Evolutionary conservation across 441 rosid genomes (phyloP), one percentile per base, ranked within the genome.

Genomic region (Populus trichocarpa): DNA sequence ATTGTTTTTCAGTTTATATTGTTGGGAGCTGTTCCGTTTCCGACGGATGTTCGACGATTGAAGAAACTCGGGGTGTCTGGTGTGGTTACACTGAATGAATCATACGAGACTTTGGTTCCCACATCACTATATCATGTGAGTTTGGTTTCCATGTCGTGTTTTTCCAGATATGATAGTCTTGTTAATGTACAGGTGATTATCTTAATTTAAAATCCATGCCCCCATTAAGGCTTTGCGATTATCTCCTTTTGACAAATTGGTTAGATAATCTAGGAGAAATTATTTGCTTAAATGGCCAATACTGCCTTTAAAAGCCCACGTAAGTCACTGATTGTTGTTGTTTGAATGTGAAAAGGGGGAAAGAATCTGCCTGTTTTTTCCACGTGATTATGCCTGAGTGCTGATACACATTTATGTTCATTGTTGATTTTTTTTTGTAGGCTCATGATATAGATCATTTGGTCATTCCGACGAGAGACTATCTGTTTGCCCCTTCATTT

Each of bases 401-500:
- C 2, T 22, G 8, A 36, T 35, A 23, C 61, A 16, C 69, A 22
- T 2, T 6, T 59, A 32, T 13, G 6, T 67, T 73, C 9, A 6
- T 61, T 32, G 8, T 71, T 69, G 1, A 35, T n/a, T 66, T 18
- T 73, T 65, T 36, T 67, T 74, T 72, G 53, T 79, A 95, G 98
- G 93, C 89, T 67, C 81, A 90, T 65, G 87, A 85, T 77, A 95
- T 95, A 81, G 93, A 88, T 32, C 97, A 95, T 77, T 78, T 93
- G 30, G 90, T 90, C 64, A 90, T 91, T 83, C 98, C 97, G 61
- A 91, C 98, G 11, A 89, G 97, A 77, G 97, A 95, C 80, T 95
- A 93, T 83, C 83, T 90, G 5, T 95, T 88, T 85, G 93, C 97
- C 67, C 98, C 97, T 76, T 88, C 92, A 2, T 81, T 83, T 76